phyloP scores from a whole-genome alignment of 257 asterid species.

The Oldenlandia corymbosa region DNA sequence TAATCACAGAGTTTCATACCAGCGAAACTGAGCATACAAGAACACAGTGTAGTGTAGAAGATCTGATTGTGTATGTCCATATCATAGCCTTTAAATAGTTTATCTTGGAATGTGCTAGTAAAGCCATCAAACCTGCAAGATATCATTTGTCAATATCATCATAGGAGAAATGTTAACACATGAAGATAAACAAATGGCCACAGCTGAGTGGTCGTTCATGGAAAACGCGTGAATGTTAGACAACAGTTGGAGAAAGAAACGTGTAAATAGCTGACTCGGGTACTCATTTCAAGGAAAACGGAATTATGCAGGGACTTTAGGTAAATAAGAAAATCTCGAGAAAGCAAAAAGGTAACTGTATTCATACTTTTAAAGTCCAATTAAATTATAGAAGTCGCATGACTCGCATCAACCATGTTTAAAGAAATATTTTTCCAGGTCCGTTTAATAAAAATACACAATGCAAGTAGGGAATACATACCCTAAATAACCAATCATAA shows the following conservation, averaged over 20 bases:
- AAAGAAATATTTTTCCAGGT: background rate
- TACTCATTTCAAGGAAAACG: background rate
- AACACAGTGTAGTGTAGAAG: slow-evolving; percentile 90
- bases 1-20: slow-evolving; percentile 38
- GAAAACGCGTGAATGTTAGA: background rate
- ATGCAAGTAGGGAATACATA: slow-evolving; percentile 32
- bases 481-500: slow-evolving; percentile 99
- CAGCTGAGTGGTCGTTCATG: background rate
- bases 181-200: slow-evolving; percentile 8
- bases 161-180: slow-evolving; percentile 7
- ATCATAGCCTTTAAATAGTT: slow-evolving; percentile 92
- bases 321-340: background rate
- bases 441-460: background rate
- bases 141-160: slow-evolving; percentile 10
- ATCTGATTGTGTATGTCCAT: slow-evolving; percentile 98
- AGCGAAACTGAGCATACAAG: slow-evolving; percentile 88
- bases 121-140: slow-evolving; percentile 90
- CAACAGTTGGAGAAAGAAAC: background rate
- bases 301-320: background rate
- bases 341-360: background rate
- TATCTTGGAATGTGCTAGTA: slow-evolving; percentile 98
- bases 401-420: background rate
- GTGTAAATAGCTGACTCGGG: background rate
- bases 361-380: background rate
- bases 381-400: background rate